A percentile compares a stretch with the other conserved stretches of the same genome.
These are phyloP conservation scores for Agrostemma githago DNA, from an alignment of 148 eudicot genomes.

Conservation along the genomic window DNA sequence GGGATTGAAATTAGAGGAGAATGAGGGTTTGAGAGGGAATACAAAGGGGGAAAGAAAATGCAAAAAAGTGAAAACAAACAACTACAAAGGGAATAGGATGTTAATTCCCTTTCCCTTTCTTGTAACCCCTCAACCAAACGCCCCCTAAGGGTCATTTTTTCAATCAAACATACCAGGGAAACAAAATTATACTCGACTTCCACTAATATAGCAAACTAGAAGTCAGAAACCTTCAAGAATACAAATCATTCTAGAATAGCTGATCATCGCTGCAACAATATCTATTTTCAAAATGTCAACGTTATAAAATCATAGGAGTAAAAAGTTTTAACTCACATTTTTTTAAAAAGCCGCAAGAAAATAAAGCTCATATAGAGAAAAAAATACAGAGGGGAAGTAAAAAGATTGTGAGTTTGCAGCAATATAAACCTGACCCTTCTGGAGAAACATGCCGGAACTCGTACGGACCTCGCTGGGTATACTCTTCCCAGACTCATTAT, in stretches of 20 bases:
- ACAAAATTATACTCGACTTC: not conserved
- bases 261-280: not conserved
- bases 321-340: not conserved
- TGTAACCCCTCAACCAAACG: no score
- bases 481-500: conserved; percentile 72
- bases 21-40: no score
- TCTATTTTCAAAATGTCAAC: not conserved
- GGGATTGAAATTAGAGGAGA: no score
- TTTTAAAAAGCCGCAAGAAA: not conserved
- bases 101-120: no score
- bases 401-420: not conserved
- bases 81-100: no score
- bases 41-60: no score
- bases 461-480: conserved; percentile 67
- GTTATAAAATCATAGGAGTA: not conserved
- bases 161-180: not conserved
- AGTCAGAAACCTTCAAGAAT: not conserved
- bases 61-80: no score
- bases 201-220: not conserved
- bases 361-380: not conserved
- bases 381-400: not conserved
- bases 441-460: conserved; percentile 83
- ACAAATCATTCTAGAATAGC: not conserved
- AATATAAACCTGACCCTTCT: conserved; percentile 55
- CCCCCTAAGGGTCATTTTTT: conserved; percentile 1